Conservation (phyloP, 78 protist species). For the Speleostelium caveatum region DNA sequence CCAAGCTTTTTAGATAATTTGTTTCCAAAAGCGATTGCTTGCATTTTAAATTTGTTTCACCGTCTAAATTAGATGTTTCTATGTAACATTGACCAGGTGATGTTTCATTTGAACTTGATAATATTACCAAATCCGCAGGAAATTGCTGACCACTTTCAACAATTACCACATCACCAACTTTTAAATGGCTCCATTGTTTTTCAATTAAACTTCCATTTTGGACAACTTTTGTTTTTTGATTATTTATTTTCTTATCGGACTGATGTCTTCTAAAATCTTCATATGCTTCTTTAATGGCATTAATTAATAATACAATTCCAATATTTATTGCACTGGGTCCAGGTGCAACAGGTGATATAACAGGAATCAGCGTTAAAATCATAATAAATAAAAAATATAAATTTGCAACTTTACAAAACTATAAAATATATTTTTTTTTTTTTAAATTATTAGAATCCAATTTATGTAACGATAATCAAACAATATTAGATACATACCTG, state of each 20-base stretch:
- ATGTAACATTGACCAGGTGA: constrained; percentile 79
- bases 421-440: not conserved
- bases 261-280: constrained; percentile 70
- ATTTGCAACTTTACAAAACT: constrained; percentile 64
- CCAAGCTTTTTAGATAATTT: not conserved
- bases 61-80: constrained; percentile 91
- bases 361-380: constrained; percentile 9
- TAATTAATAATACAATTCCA: constrained; percentile 47
- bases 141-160: constrained; percentile 39
- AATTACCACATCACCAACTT: constrained; percentile 67
- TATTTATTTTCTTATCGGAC: constrained; percentile 49
- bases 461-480: not conserved
- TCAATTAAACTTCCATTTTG: not conserved
- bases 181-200: constrained; percentile 41
- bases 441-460: not conserved
- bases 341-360: constrained; percentile 29
- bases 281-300: constrained; percentile 63
- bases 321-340: constrained; percentile 51
- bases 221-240: constrained; percentile 12
- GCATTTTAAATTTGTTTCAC: constrained; percentile 68
- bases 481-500: constrained; percentile 30
- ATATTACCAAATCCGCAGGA: constrained; percentile 79
- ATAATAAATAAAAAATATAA: constrained; percentile 60
- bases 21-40: constrained; percentile 61
- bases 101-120: constrained; percentile 21